Evolutionary conservation across 2,329 filamentous ascomycete species (phyloP).

Genomic region (Dothistroma septosporum): DNA sequence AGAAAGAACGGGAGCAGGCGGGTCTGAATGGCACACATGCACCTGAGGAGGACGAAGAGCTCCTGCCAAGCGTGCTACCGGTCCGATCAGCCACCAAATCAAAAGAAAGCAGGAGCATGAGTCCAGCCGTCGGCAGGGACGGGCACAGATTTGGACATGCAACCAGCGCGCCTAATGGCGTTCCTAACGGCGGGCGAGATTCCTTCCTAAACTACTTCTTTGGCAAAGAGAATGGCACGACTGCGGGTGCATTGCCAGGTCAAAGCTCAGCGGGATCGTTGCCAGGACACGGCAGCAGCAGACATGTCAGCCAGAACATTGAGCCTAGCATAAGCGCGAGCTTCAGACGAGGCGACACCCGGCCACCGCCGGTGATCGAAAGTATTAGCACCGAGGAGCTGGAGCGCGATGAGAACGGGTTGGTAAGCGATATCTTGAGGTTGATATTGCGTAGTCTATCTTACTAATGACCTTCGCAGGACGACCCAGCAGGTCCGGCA

Average conservation of each 20-base stretch:
- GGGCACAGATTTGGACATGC: constrained; percentile 32
- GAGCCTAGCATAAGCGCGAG: constrained; percentile 83
- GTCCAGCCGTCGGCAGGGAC: constrained; percentile 64
- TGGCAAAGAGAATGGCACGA: constrained; percentile 74
- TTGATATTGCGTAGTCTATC: neutral
- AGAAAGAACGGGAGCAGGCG: constrained; percentile 77
- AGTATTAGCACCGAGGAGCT: constrained; percentile 54
- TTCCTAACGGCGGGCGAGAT: constrained; percentile 64
- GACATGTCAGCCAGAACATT: constrained; percentile 72
- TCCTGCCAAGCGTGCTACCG: constrained; percentile 50
- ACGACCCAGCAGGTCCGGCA: constrained; percentile 53
- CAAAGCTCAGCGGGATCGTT: constrained; percentile 40
- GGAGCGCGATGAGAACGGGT: constrained; percentile 24
- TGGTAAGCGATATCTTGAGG: constrained; percentile 22
- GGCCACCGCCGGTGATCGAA: constrained; percentile 32
- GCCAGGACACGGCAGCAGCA: constrained; percentile 42
- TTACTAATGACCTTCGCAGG: constrained; percentile 17
- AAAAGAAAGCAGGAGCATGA: constrained; percentile 71
- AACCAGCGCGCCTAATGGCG: constrained; percentile 27
- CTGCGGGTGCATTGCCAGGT: constrained; percentile 31
- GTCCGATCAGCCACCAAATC: constrained; percentile 44
- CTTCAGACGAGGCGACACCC: constrained; percentile 66
- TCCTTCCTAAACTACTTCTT: constrained; percentile 99
- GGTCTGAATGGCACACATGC: constrained; percentile 68
- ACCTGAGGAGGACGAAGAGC: constrained; percentile 56